Evolutionary conservation across 495 filamentous ascomycete genomes (phyloP), one percentile per base, ranked within the genome.

Genomic region (Hypoxylon subgilvum): DNA sequence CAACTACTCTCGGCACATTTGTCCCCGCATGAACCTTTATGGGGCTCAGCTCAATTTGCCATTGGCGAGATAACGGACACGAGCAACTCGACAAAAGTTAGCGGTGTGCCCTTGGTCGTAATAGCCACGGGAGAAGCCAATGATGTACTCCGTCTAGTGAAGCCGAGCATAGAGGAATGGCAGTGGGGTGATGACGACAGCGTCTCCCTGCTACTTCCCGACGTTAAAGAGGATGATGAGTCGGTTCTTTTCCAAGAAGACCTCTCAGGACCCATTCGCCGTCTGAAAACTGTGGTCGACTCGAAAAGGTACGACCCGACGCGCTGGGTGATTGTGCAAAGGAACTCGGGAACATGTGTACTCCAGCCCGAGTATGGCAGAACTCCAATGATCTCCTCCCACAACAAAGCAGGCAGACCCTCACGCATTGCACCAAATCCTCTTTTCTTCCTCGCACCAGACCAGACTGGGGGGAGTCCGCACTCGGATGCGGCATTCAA

Each of bases 401-500:
- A 59, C 18, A 43, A 43, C 43, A 28, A 27, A 39, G 16, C 34
- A 16, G 34, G 28, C 31, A 43, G 25, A 35, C 36, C 74, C 39
- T 86, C 85, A 32, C 79, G 76, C 41, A 73, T 96, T 9, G 78
- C 84, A 59, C 72, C 83, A 25, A 86, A 88, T 55, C 83, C 84
- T 1, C 57, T 90, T 6, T 71, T 85, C 30, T 78, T 79, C 9
- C 74, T 94, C 32, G 66, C 74, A 0, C 72, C 66, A 6, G 69
- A 75, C 10, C 63, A 78, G 23, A 88, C 84, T 1, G 84, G 84
- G 17, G 84, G 83, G 0, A 69, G 63, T 23, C 61, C 75, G 6
- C 89, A 93, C 68, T 82, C 84, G 0, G 88, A 94, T 71, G 80
- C 92, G 6, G 71, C 86, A 7, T 95, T 96, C 66, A 92, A 89